phyloP scores from a whole-genome alignment of 75 land plant species.

The Larix kaempferi region DNA sequence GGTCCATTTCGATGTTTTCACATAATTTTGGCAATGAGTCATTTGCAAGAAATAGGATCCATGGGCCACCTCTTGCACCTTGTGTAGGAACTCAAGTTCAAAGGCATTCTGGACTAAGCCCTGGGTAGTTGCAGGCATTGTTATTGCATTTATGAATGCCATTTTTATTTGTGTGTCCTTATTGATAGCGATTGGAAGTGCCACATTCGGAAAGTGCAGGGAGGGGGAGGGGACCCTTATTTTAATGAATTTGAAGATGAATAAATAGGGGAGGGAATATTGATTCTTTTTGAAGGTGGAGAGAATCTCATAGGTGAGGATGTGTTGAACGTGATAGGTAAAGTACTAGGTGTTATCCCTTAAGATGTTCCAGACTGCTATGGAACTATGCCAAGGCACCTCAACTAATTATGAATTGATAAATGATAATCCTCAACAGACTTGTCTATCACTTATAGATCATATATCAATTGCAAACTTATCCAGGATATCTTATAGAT shows the following conservation, averaged over 20 bases:
- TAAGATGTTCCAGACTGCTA: too few relatives aligned
- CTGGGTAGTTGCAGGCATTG: conserved; percentile 13
- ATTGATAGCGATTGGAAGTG: neutral
- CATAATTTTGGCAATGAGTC: conserved; percentile 1
- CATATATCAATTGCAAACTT: too few relatives aligned
- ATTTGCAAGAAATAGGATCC: neutral
- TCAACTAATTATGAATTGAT: too few relatives aligned
- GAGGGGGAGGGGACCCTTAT: conserved; percentile 4
- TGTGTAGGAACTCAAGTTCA: neutral
- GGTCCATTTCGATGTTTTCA: conserved; percentile 17
- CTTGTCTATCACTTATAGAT: too few relatives aligned
- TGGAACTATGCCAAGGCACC: too few relatives aligned
- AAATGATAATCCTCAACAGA: too few relatives aligned
- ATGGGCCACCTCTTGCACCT: conserved; percentile 11
- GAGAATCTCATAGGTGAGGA: conserved; percentile 26
- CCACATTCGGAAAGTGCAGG: neutral
- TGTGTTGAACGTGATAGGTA: conserved; percentile 23
- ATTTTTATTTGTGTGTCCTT: conserved; percentile 7
- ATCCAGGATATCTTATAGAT: too few relatives aligned
- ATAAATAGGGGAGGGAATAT: conserved; percentile 5
- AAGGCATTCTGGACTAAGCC: neutral
- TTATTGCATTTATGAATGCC: conserved; percentile 4
- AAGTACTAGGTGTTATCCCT: conserved; percentile 27
- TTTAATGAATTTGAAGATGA: conserved; percentile 14
- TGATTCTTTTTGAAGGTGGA: conserved; percentile 27